A percentile compares a stretch with the other conserved stretches of the same genome.
These are phyloP conservation scores for Tolypocladium capitatum DNA, from an alignment of 2,329 filamentous ascomycete species.

Conservation along the genomic window DNA sequence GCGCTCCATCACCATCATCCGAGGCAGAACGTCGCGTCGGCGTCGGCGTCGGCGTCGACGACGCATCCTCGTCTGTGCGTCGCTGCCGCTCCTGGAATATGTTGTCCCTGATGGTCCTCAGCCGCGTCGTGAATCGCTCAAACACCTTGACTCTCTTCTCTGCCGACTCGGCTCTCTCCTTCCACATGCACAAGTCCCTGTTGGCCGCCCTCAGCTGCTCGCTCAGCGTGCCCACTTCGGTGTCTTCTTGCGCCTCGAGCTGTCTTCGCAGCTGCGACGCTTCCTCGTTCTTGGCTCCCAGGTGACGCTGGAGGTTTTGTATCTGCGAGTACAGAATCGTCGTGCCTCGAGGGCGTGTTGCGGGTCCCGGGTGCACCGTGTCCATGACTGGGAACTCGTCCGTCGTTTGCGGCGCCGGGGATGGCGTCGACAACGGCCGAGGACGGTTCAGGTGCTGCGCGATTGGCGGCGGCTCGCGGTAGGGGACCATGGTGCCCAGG, in stretches of 20 bases:
- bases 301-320: conserved; percentile 31
- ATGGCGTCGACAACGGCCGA: conserved; percentile 19
- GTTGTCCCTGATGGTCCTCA: conserved; percentile 18
- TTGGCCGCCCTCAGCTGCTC: conserved; percentile 31
- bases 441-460: conserved; percentile 23
- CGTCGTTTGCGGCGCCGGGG: conserved; percentile 1
- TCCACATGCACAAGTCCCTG: conserved; percentile 31
- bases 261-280: conserved; percentile 28
- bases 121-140: conserved; percentile 25
- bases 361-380: background rate
- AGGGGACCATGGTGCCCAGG: conserved; percentile 24
- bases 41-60: background rate
- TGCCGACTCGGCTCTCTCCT: conserved; percentile 38
- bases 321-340: conserved; percentile 34
- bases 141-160: conserved; percentile 38
- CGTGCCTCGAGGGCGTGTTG: conserved; percentile 9
- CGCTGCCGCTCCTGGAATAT: background rate
- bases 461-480: conserved; percentile 22
- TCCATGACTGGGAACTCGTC: background rate
- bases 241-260: conserved; percentile 28
- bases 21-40: background rate
- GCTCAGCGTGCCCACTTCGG: conserved; percentile 31
- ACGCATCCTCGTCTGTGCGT: background rate
- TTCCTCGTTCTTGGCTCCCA: conserved; percentile 34
- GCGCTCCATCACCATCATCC: too few species aligned